phyloP scores from a whole-genome alignment of 345 rosid genomes.

The Citrus glauca region DNA sequence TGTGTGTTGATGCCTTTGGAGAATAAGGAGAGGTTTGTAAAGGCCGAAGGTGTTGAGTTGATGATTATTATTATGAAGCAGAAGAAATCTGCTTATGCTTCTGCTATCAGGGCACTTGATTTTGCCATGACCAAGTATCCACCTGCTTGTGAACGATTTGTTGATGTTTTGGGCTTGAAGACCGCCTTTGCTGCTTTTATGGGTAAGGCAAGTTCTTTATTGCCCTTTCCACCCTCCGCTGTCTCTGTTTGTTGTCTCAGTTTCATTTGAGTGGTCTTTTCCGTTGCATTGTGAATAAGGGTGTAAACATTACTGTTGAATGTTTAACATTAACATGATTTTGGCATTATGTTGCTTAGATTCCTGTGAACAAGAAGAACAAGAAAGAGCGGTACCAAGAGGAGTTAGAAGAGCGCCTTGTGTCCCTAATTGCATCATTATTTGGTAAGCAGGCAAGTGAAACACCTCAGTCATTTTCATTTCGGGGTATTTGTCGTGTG shows the following conservation, averaged over 20 bases:
- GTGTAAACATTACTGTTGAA: background rate
- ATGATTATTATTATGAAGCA: conserved; percentile 98
- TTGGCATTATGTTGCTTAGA: conserved; percentile 38
- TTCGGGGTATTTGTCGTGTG: background rate
- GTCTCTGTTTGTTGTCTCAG: background rate
- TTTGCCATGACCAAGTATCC: conserved; percentile 97
- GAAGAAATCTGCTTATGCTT: conserved; percentile 91
- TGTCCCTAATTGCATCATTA: conserved; percentile 79
- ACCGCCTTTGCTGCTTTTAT: conserved; percentile 96
- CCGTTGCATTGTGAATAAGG: background rate
- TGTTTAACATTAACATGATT: conserved; percentile 3
- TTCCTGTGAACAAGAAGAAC: conserved; percentile 82
- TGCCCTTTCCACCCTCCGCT: conserved; percentile 10
- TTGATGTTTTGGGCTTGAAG: conserved; percentile 92
- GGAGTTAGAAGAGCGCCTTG: conserved; percentile 83
- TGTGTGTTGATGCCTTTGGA: conserved; percentile 95
- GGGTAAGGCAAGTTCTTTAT: conserved; percentile 92
- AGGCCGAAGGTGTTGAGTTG: conserved; percentile 95
- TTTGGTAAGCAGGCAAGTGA: conserved; percentile 77
- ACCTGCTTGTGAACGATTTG: conserved; percentile 94
- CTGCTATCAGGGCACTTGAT: conserved; percentile 89
- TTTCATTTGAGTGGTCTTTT: background rate
- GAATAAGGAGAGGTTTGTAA: conserved; percentile 96
- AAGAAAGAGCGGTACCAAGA: conserved; percentile 83
- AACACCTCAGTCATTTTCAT: conserved; percentile 6